phyloP scores from a whole-genome alignment of 129 eudicot genomes.

The Flaveria bidentis region DNA sequence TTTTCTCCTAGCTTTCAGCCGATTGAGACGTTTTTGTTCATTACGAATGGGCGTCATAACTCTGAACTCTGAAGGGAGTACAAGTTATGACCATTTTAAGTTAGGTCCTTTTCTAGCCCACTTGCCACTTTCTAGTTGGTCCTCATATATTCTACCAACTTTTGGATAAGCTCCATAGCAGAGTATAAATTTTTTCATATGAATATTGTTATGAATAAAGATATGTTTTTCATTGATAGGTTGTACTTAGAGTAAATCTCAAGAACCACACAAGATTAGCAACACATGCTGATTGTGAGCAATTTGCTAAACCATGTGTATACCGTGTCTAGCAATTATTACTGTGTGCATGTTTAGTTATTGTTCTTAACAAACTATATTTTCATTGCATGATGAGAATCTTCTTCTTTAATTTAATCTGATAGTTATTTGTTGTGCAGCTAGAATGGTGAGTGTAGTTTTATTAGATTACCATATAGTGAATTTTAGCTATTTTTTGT shows the following conservation, averaged over 20 bases:
- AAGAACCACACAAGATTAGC: slow-evolving; percentile 10
- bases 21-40: background rate
- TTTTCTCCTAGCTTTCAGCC: background rate
- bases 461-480: background rate
- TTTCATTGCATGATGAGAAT: slow-evolving; percentile 1
- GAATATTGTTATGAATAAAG: background rate
- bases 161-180: background rate
- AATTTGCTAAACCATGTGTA: background rate
- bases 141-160: background rate
- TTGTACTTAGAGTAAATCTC: background rate
- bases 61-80: background rate
- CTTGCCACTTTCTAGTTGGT: background rate
- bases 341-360: slow-evolving; percentile 1
- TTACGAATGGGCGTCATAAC: background rate
- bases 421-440: background rate
- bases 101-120: background rate
- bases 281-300: slow-evolving; percentile 8
- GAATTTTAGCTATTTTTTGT: background rate
- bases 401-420: background rate
- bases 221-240: background rate
- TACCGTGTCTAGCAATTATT: background rate
- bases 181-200: background rate
- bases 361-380: background rate
- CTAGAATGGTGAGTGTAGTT: background rate
- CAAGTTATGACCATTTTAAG: background rate